These are phyloP conservation scores for Trichoderma sp. DNA, from an alignment of 2,329 filamentous ascomycete genomes.

Conservation along the genomic window DNA sequence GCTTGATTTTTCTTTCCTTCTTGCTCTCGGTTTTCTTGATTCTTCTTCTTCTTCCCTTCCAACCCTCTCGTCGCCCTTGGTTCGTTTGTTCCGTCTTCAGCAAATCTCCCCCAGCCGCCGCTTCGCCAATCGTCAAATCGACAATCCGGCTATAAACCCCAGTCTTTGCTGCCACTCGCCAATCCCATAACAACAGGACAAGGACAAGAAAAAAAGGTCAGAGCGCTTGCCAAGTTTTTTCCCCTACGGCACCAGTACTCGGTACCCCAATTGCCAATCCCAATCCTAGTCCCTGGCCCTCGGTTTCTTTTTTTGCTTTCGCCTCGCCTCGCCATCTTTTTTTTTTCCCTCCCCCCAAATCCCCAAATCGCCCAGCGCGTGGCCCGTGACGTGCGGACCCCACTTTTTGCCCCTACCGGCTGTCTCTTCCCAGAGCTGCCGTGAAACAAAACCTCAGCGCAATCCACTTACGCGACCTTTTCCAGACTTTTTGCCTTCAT, in stretches of 20 bases:
- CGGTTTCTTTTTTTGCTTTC: not conserved
- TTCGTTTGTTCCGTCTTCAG: slow-evolving; percentile 7
- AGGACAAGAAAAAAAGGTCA: slow-evolving; percentile 15
- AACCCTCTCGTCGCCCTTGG: slow-evolving; percentile 15
- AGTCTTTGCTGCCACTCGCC: slow-evolving; percentile 1
- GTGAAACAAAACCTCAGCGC: slow-evolving; percentile 29
- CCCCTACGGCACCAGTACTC: not conserved
- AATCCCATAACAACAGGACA: not conserved
- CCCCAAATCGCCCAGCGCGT: slow-evolving; percentile 18
- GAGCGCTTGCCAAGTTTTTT: slow-evolving; percentile 1
- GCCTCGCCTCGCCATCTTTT: slow-evolving; percentile 10
- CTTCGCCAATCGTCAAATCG: slow-evolving; percentile 15
- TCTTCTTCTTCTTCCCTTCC: not conserved
- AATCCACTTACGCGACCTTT: slow-evolving; percentile 27
- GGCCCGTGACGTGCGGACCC: slow-evolving; percentile 26
- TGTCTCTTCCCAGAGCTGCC: slow-evolving; percentile 18
- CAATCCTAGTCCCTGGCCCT: not conserved
- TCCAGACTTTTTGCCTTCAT: slow-evolving; percentile 17
- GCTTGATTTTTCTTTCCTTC: not conserved
- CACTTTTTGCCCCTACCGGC: slow-evolving; percentile 22
- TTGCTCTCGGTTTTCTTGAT: slow-evolving; percentile 3
- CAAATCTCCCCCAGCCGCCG: not conserved
- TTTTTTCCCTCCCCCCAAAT: not conserved
- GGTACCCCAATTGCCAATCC: not conserved
- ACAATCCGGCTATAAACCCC: slow-evolving; percentile 9